Percentiles rank a stretch among this genome's conserved stretches.
phyloP scores from a whole-genome alignment of 2,329 filamentous ascomycete species.

The Fusarium sp. region DNA sequence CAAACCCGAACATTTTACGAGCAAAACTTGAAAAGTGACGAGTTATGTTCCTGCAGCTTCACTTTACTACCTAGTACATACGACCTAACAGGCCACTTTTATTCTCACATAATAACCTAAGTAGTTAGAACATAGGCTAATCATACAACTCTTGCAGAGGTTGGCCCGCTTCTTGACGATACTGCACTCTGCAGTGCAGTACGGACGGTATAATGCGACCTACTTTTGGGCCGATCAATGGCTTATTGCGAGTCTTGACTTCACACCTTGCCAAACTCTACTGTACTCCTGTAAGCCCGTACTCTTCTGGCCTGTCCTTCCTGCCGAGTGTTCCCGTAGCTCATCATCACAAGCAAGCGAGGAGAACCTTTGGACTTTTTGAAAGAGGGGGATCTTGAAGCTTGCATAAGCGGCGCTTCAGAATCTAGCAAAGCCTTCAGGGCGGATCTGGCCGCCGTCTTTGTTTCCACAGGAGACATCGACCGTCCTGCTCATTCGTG shows the following conservation, averaged over 20 bases:
- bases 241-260: constrained; percentile 31
- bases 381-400: constrained; percentile 25
- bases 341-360: constrained; percentile 22
- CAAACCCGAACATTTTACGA: constrained; percentile 8
- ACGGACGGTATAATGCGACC: constrained; percentile 20
- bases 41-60: constrained; percentile 36
- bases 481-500: constrained; percentile 41
- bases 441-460: constrained; percentile 37
- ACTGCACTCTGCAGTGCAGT: not conserved
- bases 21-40: constrained; percentile 37
- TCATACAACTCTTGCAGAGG: constrained; percentile 15
- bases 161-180: constrained; percentile 26
- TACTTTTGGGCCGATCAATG: constrained; percentile 26
- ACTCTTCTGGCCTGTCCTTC: constrained; percentile 21
- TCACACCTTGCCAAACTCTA: constrained; percentile 30
- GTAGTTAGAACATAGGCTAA: constrained; percentile 14
- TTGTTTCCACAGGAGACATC: constrained; percentile 36
- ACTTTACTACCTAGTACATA: constrained; percentile 1
- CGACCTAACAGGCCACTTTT: constrained; percentile 20
- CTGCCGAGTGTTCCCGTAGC: constrained; percentile 32
- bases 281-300: constrained; percentile 11
- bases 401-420: constrained; percentile 48
- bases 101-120: constrained; percentile 16
- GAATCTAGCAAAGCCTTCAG: constrained; percentile 37
- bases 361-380: constrained; percentile 3